Evolutionary conservation across 352 stramenopile species (phyloP).

Genomic region (Phytopythium mirpurense): DNA sequence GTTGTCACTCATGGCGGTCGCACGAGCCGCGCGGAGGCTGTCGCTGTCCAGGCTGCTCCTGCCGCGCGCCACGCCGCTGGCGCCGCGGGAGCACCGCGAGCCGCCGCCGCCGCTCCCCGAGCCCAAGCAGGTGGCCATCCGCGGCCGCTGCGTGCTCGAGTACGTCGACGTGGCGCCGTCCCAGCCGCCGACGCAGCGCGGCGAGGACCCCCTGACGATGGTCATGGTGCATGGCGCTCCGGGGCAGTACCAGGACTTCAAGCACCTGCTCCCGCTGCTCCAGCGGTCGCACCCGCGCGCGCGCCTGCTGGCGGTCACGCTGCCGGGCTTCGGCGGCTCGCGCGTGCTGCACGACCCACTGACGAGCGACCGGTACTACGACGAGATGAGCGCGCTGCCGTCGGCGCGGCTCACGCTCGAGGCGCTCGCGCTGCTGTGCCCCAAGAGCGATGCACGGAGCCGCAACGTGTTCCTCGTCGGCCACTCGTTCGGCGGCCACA

Average conservation of each 20-base stretch:
- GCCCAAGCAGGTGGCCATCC: conserved; percentile 21
- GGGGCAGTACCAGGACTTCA: conserved; percentile 62
- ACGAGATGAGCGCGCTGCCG: conserved; percentile 26
- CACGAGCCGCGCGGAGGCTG: too few relatives aligned
- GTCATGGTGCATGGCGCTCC: conserved; percentile 60
- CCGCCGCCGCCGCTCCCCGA: conserved; percentile 22
- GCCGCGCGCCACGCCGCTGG: conserved; percentile 4
- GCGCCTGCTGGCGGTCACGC: conserved; percentile 53
- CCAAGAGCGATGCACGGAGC: conserved; percentile 9
- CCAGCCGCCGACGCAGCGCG: not conserved
- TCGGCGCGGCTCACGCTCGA: conserved; percentile 29
- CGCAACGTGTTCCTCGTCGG: conserved; percentile 46
- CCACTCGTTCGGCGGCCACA: conserved; percentile 64
- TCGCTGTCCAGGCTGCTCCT: conserved; percentile 5
- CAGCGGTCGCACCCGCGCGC: conserved; percentile 24
- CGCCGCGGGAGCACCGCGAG: conserved; percentile 5
- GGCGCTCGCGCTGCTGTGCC: conserved; percentile 33
- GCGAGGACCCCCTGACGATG: conserved; percentile 23
- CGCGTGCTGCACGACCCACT: conserved; percentile 26
- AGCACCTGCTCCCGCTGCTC: conserved; percentile 52
- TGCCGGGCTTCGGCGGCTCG: conserved; percentile 53
- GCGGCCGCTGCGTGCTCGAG: conserved; percentile 28
- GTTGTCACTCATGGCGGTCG: too few relatives aligned
- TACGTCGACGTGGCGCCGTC: conserved; percentile 27
- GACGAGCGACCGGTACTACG: too few relatives aligned